Conservation (phyloP, 495 filamentous ascomycete species). For the Penicillium malachiteum region DNA sequence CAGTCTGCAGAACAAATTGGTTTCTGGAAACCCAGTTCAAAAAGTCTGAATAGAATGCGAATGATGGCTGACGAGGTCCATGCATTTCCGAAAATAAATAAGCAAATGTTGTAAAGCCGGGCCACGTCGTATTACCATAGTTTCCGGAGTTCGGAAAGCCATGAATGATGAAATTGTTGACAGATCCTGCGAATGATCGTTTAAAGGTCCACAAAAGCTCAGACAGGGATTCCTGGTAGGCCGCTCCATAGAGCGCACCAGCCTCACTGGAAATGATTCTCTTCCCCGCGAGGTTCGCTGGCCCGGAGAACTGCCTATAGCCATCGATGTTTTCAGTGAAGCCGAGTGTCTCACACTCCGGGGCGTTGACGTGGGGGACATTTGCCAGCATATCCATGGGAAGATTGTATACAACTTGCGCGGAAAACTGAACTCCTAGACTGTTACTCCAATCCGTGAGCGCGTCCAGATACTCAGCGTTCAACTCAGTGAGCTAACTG, state of each 20-base stretch:
- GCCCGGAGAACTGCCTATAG: slow-evolving; percentile 47
- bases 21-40: slow-evolving; percentile 41
- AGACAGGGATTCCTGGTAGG: slow-evolving; percentile 28
- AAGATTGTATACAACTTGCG: slow-evolving; percentile 50
- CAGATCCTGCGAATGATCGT: slow-evolving; percentile 37
- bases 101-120: slow-evolving; percentile 45
- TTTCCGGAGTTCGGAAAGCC: slow-evolving; percentile 42
- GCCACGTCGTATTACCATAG: slow-evolving; percentile 46
- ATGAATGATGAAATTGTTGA: slow-evolving; percentile 49
- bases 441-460: slow-evolving; percentile 34
- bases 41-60: slow-evolving; percentile 38
- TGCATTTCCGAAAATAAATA: slow-evolving; percentile 46
- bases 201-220: slow-evolving; percentile 29
- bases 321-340: slow-evolving; percentile 37
- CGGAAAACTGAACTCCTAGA: slow-evolving; percentile 39
- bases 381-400: slow-evolving; percentile 45
- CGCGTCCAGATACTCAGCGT: slow-evolving; percentile 33
- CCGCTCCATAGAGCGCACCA: slow-evolving; percentile 26
- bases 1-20: slow-evolving; percentile 37
- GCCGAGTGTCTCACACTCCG: slow-evolving; percentile 40
- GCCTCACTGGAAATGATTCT: slow-evolving; percentile 43
- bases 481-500: slow-evolving; percentile 18
- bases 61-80: slow-evolving; percentile 42
- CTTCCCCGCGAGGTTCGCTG: slow-evolving; percentile 38
- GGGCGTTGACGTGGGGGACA: slow-evolving; percentile 42